phyloP scores from a whole-genome alignment of 2,329 filamentous ascomycete genomes.

The Byssochlamys sp. region DNA sequence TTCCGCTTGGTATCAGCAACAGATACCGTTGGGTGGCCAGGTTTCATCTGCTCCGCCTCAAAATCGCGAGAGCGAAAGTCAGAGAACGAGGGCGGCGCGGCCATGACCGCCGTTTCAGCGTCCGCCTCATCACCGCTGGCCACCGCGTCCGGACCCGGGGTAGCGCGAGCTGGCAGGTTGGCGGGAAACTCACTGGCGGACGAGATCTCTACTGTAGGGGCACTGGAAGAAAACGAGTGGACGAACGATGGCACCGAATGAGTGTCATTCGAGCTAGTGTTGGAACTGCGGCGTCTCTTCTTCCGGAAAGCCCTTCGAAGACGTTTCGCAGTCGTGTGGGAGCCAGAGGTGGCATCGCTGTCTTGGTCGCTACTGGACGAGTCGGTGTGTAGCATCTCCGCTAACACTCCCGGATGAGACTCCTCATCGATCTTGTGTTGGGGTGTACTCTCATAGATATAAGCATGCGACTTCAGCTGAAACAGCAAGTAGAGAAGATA shows the following conservation, averaged over 20 bases:
- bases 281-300: constrained; percentile 64
- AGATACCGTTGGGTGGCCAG: background rate
- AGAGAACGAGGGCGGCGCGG: constrained; percentile 10
- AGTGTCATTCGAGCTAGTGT: constrained; percentile 55
- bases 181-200: constrained; percentile 17
- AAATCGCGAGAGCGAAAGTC: constrained; percentile 38
- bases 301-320: constrained; percentile 62
- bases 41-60: constrained; percentile 15
- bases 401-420: constrained; percentile 68
- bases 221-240: constrained; percentile 30
- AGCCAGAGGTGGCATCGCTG: constrained; percentile 54
- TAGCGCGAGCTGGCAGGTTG: constrained; percentile 13
- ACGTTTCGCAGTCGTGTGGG: constrained; percentile 59
- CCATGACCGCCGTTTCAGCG: constrained; percentile 34
- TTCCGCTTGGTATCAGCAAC: constrained; percentile 19
- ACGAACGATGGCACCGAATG: constrained; percentile 33
- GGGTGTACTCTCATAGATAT: constrained; percentile 80
- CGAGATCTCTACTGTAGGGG: constrained; percentile 8
- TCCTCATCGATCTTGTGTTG: constrained; percentile 85
- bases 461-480: constrained; percentile 77
- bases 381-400: constrained; percentile 66
- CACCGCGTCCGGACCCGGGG: constrained; percentile 20
- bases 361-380: constrained; percentile 44
- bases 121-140: constrained; percentile 48
- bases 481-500: constrained; percentile 80